Conservation (phyloP, 2,329 filamentous ascomycete genomes). For the Chaetomium sp. region DNA sequence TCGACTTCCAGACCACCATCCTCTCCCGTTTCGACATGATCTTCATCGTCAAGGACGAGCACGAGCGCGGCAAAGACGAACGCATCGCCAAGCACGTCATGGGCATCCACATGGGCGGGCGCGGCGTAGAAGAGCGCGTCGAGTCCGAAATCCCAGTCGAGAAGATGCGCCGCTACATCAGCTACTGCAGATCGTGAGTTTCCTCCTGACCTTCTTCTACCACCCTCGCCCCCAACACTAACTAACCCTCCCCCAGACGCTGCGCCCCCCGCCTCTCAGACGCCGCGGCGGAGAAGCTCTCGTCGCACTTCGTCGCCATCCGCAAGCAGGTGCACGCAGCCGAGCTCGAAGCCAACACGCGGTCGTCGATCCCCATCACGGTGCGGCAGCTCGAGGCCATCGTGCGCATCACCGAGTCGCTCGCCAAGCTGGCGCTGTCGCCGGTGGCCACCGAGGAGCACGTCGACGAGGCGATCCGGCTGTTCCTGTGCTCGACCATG, state of each 20-base stretch:
- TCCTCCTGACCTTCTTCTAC: neutral
- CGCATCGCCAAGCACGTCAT: conserved; percentile 96
- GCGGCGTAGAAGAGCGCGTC: conserved; percentile 76
- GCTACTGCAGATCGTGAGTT: conserved; percentile 92
- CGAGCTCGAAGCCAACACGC: conserved; percentile 84
- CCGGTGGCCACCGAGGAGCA: conserved; percentile 86
- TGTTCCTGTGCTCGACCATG: conserved; percentile 97
- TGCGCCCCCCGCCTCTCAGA: conserved; percentile 89
- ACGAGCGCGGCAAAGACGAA: conserved; percentile 86
- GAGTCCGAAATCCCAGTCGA: conserved; percentile 92
- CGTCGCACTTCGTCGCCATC: conserved; percentile 96
- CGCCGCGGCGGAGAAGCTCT: conserved; percentile 92
- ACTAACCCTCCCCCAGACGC: conserved; percentile 58
- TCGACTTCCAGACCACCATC: conserved; percentile 98
- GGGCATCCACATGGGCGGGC: conserved; percentile 91
- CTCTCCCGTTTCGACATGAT: conserved; percentile 99
- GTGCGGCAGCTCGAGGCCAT: conserved; percentile 97
- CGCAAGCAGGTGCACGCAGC: conserved; percentile 89
- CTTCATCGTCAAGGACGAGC: conserved; percentile 96
- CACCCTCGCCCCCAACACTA: neutral
- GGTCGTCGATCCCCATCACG: conserved; percentile 94
- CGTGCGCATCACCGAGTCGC: conserved; percentile 92
- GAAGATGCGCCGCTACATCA: conserved; percentile 96
- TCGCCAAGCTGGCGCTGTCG: conserved; percentile 86
- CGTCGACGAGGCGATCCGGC: conserved; percentile 93